These are phyloP conservation scores for Amanita jacksonii DNA, from an alignment of 768 basidiomycete genomes.

Conservation along the genomic window DNA sequence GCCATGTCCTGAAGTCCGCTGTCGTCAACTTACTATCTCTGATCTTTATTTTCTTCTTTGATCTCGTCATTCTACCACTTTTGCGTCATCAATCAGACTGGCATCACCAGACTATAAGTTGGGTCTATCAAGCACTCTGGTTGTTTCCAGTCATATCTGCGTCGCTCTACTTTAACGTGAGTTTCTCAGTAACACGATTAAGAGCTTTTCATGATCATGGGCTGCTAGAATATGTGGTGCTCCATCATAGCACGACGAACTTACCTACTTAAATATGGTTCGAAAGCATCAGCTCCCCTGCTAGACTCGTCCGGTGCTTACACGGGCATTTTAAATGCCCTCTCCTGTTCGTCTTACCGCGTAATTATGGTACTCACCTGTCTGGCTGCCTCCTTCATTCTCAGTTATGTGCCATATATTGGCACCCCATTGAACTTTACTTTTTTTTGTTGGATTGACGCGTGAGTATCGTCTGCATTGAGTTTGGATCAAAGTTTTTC, in stretches of 20 bases:
- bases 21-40: conserved; percentile 66
- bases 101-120: conserved; percentile 64
- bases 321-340: conserved; percentile 58
- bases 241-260: conserved; percentile 65
- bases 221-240: conserved; percentile 64
- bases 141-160: conserved; percentile 64
- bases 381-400: conserved; percentile 52
- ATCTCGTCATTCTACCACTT: conserved; percentile 59
- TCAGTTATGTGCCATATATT: conserved; percentile 54
- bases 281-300: conserved; percentile 39
- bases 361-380: conserved; percentile 77
- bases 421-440: conserved; percentile 54
- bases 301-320: conserved; percentile 39
- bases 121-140: conserved; percentile 75
- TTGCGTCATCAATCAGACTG: conserved; percentile 52
- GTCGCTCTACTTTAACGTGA: conserved; percentile 78
- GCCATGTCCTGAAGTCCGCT: conserved; percentile 66
- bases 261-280: conserved; percentile 63
- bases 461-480: conserved; percentile 45
- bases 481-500: conserved; percentile 1
- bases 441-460: conserved; percentile 80
- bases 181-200: conserved; percentile 16
- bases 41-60: conserved; percentile 67
- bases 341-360: conserved; percentile 77
- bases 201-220: not conserved